A percentile compares a stretch with the other conserved stretches of the same genome.
Conservation (phyloP, 257 asterid genomes). For the Lavandula angustifolia region DNA sequence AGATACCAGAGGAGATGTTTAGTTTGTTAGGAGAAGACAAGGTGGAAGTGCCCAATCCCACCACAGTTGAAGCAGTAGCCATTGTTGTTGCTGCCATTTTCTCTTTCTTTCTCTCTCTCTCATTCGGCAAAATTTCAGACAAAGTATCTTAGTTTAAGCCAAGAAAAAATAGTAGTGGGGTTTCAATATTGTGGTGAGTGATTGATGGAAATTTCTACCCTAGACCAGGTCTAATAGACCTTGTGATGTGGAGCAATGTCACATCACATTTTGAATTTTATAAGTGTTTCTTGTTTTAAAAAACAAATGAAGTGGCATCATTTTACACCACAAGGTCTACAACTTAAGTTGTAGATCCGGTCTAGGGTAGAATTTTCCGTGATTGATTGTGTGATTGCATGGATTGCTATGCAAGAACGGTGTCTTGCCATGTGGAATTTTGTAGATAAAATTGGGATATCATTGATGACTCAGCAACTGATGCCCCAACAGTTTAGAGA, state of each 20-base stretch:
- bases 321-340: too few relatives aligned
- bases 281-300: too few relatives aligned
- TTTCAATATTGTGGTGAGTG: slow-evolving; percentile 45
- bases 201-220: too few relatives aligned
- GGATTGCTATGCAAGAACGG: slow-evolving; percentile 53
- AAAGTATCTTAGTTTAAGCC: slow-evolving; percentile 26
- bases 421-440: slow-evolving; percentile 62
- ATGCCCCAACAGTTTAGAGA: not conserved
- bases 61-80: slow-evolving; percentile 66
- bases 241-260: too few relatives aligned
- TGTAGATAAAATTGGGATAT: slow-evolving; percentile 53
- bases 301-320: too few relatives aligned
- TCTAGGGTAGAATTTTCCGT: too few relatives aligned
- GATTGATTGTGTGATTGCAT: slow-evolving; percentile 39
- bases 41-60: slow-evolving; percentile 66
- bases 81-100: slow-evolving; percentile 77
- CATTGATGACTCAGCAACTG: slow-evolving; percentile 30
- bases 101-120: not conserved
- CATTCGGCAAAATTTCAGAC: not conserved
- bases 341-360: too few relatives aligned
- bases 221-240: too few relatives aligned
- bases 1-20: slow-evolving; percentile 58
- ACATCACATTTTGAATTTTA: too few relatives aligned
- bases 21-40: slow-evolving; percentile 50
- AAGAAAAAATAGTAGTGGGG: slow-evolving; percentile 21